Percentiles rank a stretch among this genome's conserved stretches.
phyloP scores from a whole-genome alignment of 208 protist genomes.

The Leishmania mexicana region DNA sequence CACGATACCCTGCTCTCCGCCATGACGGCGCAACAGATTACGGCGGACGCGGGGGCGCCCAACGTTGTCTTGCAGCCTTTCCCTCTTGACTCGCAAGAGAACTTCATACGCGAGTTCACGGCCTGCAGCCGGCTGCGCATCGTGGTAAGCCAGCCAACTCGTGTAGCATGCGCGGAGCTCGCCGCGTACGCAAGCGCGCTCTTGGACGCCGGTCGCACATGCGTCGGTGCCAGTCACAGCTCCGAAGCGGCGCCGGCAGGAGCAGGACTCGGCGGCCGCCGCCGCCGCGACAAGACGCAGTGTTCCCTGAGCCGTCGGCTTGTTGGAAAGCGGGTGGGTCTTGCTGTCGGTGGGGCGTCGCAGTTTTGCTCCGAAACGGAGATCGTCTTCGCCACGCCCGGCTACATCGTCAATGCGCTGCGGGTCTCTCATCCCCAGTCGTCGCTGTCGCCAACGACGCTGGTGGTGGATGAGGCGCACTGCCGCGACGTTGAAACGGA shows the following conservation, averaged over 20 bases:
- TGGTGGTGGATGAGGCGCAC: constrained; percentile 85
- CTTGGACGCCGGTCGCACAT: constrained; percentile 12
- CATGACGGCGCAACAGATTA: background rate
- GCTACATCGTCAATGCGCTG: constrained; percentile 65
- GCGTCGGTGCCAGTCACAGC: background rate
- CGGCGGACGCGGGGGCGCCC: background rate
- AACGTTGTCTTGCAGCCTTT: constrained; percentile 3
- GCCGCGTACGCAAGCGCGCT: constrained; percentile 49
- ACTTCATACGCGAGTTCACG: constrained; percentile 45
- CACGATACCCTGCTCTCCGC: background rate
- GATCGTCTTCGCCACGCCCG: constrained; percentile 79
- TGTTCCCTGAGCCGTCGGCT: constrained; percentile 1
- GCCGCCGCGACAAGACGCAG: background rate
- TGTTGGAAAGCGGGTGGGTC: constrained; percentile 70
- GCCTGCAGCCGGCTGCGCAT: constrained; percentile 61
- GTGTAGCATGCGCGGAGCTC: constrained; percentile 70
- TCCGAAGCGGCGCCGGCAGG: background rate
- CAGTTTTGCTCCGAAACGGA: constrained; percentile 58
- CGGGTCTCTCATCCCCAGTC: constrained; percentile 2
- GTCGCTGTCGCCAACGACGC: constrained; percentile 53
- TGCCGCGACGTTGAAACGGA: constrained; percentile 75
- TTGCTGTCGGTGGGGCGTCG: constrained; percentile 65
- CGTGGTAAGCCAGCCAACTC: constrained; percentile 84
- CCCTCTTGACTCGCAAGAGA: constrained; percentile 21
- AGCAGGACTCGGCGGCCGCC: background rate